These are phyloP conservation scores for Pleurotus djamor DNA, from an alignment of 768 basidiomycete genomes.

Conservation along the genomic window DNA sequence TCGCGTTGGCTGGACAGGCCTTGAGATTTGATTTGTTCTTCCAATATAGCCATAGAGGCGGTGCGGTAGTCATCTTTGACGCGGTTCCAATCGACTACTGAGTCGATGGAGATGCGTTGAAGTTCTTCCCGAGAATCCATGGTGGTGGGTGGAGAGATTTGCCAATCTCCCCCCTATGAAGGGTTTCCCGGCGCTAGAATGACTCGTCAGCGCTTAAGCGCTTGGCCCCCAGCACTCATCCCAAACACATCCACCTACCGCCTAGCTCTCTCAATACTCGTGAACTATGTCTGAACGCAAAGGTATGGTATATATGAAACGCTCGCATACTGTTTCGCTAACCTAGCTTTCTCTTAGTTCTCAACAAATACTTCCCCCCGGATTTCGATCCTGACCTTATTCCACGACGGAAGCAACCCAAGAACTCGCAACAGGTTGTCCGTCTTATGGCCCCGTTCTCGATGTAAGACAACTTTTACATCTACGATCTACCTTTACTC, in stretches of 20 bases:
- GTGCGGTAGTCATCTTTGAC: constrained; percentile 52
- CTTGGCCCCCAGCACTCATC: too few relatives aligned
- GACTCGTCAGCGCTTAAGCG: constrained; percentile 13
- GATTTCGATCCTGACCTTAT: constrained; percentile 98
- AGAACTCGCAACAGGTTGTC: constrained; percentile 96
- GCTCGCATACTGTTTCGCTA: neutral
- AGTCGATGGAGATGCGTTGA: constrained; percentile 60
- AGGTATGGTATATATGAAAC: constrained; percentile 35
- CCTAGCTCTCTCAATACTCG: neutral
- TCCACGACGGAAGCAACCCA: constrained; percentile 83
- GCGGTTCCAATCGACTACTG: constrained; percentile 63
- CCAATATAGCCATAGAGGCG: constrained; percentile 42
- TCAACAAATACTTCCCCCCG: constrained; percentile 97
- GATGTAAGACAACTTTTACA: constrained; percentile 55
- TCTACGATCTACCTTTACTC: neutral
- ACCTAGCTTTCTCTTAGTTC: constrained; percentile 40
- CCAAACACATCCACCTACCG: too few relatives aligned
- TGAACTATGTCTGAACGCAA: constrained; percentile 79
- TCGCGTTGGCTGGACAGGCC: constrained; percentile 42
- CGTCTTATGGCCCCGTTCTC: constrained; percentile 99
- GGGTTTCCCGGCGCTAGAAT: constrained; percentile 7
- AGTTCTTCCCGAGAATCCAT: constrained; percentile 40
- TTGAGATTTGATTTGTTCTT: constrained; percentile 39
- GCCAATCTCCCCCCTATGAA: too few relatives aligned
- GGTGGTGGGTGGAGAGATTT: neutral